Evolutionary conservation across 176 grass and related monocot genomes (phyloP), one percentile per base, ranked within the genome.

Genomic region (Dactylis glomerata): DNA sequence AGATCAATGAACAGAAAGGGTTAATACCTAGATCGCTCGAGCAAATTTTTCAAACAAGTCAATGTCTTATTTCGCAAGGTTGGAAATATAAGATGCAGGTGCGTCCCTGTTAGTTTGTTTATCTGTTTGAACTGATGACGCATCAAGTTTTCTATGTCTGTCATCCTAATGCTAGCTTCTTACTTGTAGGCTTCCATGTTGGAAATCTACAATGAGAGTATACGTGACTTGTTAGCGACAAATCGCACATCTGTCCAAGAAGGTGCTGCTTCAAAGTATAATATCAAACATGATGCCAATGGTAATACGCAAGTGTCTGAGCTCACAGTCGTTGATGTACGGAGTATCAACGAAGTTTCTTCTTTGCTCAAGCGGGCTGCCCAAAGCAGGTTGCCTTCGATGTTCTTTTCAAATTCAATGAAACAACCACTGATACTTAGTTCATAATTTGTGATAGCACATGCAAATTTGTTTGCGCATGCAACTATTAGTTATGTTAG

Each of bases 11-110:
- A 27, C 86, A 91, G 20, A 99, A 99, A 89, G 96, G 96, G 40
- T 87, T 99, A 82, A 99, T 99, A 78, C 93, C 96, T 9, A 88
- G 93, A 54, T 99, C 96, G 13, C 46, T 99, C 7, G 91, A 96
- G 37, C 96, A 99, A 63, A 96, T 99, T 55, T 99, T 99, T 42
- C 80, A 94, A 83, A 85, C 93, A 57, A 94, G 91, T 37, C 89
- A 92, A 72, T 44, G 26, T 42, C 75, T 94, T 66, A 79, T 86
- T 61, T 87, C 83, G 26, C 87, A 99, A 79, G 96, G 93, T 62
- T 99, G 96, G 96, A 93, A 92, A 78, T 99, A 99, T 50, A 89
- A 93, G 82, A 96, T 99, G 91, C 89, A 99, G 89, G 89, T 91
- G 23, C 0, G 49, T 80, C 79, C 15, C 47, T 34, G 3, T 8